phyloP scores from a whole-genome alignment of 139 green algal species.

The Volvox africanus region DNA sequence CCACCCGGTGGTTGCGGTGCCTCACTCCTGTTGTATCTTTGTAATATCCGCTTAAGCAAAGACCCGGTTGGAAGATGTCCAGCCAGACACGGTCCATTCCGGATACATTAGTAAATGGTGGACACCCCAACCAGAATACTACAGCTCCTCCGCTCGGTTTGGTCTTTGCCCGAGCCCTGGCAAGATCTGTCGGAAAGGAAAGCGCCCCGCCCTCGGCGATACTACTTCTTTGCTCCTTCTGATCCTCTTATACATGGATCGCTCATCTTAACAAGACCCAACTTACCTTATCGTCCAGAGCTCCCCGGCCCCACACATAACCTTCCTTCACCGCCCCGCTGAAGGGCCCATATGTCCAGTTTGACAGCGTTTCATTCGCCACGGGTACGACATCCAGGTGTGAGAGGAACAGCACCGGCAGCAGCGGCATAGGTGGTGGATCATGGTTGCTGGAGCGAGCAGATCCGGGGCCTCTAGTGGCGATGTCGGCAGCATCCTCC shows the following conservation, averaged over 20 bases:
- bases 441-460: background rate
- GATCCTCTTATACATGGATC: no score
- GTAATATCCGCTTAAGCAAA: no score
- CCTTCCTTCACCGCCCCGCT: conserved; percentile 66
- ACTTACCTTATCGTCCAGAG: conserved; percentile 40
- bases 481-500: conserved; percentile 8
- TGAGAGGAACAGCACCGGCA: conserved; percentile 71
- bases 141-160: background rate
- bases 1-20: no score
- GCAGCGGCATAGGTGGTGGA: conserved; percentile 7
- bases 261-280: background rate
- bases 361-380: conserved; percentile 28
- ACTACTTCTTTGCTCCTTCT: background rate
- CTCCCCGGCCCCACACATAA: conserved; percentile 56
- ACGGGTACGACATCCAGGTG: conserved; percentile 86
- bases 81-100: no score
- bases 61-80: no score
- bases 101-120: background rate
- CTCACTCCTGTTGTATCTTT: no score
- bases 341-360: conserved; percentile 78
- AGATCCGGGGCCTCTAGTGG: background rate
- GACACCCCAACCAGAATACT: background rate
- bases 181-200: no score
- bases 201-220: background rate
- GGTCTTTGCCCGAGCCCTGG: no score